phyloP scores from a whole-genome alignment of 371 early-diverging fungal genomes.

The Coemansia sp. region DNA sequence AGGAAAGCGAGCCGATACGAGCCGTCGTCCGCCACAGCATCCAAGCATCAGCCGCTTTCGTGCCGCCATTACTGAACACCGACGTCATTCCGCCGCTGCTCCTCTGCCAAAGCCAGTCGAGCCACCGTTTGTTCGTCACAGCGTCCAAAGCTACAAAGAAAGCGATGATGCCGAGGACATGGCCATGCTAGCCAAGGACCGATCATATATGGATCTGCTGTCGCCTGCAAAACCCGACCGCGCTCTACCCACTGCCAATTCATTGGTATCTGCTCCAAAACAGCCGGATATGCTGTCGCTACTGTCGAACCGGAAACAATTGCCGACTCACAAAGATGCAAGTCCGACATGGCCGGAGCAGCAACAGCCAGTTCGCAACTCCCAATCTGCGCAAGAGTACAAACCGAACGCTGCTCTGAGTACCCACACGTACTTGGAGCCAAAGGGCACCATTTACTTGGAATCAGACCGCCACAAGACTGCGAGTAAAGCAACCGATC shows the following conservation, averaged over 20 bases:
- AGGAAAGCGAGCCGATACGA: neutral
- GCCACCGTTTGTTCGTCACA: neutral
- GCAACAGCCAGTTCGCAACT: neutral
- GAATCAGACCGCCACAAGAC: neutral
- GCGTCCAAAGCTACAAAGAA: neutral
- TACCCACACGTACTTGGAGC: too few relatives aligned
- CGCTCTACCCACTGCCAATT: neutral
- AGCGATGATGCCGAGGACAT: conserved; percentile 14
- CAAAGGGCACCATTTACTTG: too few relatives aligned
- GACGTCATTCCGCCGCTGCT: neutral
- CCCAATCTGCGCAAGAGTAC: neutral
- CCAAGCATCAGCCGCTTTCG: conserved; percentile 36
- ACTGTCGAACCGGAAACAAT: neutral
- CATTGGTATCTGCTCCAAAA: neutral
- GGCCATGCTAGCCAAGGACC: conserved; percentile 32
- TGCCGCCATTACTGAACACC: conserved; percentile 27
- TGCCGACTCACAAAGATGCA: too few relatives aligned
- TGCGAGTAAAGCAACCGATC: neutral
- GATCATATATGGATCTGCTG: conserved; percentile 47
- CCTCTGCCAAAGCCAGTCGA: conserved; percentile 3
- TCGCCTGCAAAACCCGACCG: conserved; percentile 34
- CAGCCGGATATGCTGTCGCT: conserved; percentile 1
- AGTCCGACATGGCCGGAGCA: neutral
- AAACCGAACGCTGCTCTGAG: neutral
- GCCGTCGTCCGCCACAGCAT: conserved; percentile 34